These are phyloP conservation scores for Shiraia sp. DNA, from an alignment of 2,329 filamentous ascomycete species.

Conservation along the genomic window DNA sequence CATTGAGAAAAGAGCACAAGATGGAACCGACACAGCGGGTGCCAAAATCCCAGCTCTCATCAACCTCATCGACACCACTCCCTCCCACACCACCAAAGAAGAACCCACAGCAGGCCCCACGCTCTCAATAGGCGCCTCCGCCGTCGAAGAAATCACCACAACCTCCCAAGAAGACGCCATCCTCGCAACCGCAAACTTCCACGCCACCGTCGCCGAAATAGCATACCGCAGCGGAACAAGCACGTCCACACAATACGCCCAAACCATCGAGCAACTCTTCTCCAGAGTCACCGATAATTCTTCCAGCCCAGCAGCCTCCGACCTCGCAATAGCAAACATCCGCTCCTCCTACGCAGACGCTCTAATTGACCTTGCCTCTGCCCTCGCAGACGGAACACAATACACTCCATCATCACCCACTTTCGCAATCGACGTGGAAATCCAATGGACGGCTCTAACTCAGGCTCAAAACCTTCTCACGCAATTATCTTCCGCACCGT, in stretches of 20 bases:
- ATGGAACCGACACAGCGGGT: slow-evolving; percentile 57
- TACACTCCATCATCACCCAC: slow-evolving; percentile 17
- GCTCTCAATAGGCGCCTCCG: slow-evolving; percentile 32
- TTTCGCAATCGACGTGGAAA: slow-evolving; percentile 19
- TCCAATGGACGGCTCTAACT: slow-evolving; percentile 40
- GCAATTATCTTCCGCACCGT: slow-evolving; percentile 19
- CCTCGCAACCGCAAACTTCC: slow-evolving; percentile 61
- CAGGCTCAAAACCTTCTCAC: slow-evolving; percentile 36
- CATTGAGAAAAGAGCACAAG: slow-evolving; percentile 63
- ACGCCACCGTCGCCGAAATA: slow-evolving; percentile 59
- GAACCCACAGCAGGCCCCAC: slow-evolving; percentile 36
- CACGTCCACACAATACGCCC: slow-evolving; percentile 58
- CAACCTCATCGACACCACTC: slow-evolving; percentile 37
- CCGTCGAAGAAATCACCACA: slow-evolving; percentile 35
- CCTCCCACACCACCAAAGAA: slow-evolving; percentile 17
- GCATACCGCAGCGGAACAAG: slow-evolving; percentile 58
- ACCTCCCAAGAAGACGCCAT: slow-evolving; percentile 55
- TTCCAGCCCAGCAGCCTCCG: slow-evolving; percentile 52
- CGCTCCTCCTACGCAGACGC: slow-evolving; percentile 62
- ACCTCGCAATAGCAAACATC: slow-evolving; percentile 56
- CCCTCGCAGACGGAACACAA: slow-evolving; percentile 39
- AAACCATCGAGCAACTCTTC: slow-evolving; percentile 42
- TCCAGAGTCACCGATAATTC: slow-evolving; percentile 44
- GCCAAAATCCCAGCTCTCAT: slow-evolving; percentile 60
- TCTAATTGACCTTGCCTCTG: slow-evolving; percentile 58